Conservation (phyloP, 2,329 filamentous ascomycete species). For the Arthrobotrys iridis region DNA sequence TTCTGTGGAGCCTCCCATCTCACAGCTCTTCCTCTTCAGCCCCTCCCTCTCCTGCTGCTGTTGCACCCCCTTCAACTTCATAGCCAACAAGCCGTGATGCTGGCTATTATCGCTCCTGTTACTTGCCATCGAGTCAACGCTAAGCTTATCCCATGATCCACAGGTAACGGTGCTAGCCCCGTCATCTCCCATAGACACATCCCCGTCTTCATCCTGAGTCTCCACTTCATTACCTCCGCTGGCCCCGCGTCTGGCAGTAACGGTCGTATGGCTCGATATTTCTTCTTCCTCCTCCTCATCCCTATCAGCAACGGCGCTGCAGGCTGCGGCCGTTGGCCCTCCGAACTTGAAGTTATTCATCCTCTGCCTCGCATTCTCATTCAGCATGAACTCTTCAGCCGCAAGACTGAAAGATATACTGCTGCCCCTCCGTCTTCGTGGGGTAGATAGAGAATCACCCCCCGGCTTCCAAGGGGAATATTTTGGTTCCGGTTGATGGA, state of each 20-base stretch:
- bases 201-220: constrained; percentile 28
- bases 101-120: constrained; percentile 41
- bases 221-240: not conserved
- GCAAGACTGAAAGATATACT: constrained; percentile 41
- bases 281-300: constrained; percentile 27
- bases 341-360: constrained; percentile 50
- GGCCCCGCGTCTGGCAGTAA: not conserved
- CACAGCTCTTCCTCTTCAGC: constrained; percentile 12
- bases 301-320: not conserved
- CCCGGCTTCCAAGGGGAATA: constrained; percentile 83
- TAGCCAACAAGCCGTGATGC: constrained; percentile 35
- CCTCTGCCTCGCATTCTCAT: constrained; percentile 31
- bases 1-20: not conserved
- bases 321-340: not conserved
- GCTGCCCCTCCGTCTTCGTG: constrained; percentile 36
- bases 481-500: constrained; percentile 85
- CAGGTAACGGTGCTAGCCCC: constrained; percentile 29
- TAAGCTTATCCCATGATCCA: constrained; percentile 51
- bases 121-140: constrained; percentile 31
- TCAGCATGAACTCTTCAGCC: constrained; percentile 49
- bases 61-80: constrained; percentile 38
- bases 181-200: constrained; percentile 45
- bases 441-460: constrained; percentile 60
- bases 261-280: constrained; percentile 15
- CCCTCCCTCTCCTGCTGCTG: constrained; percentile 4